A percentile compares a stretch with the other conserved stretches of the same genome.
Conservation (phyloP, 1,284 basidiomycete species). For the Papiliotrema laurentii region DNA sequence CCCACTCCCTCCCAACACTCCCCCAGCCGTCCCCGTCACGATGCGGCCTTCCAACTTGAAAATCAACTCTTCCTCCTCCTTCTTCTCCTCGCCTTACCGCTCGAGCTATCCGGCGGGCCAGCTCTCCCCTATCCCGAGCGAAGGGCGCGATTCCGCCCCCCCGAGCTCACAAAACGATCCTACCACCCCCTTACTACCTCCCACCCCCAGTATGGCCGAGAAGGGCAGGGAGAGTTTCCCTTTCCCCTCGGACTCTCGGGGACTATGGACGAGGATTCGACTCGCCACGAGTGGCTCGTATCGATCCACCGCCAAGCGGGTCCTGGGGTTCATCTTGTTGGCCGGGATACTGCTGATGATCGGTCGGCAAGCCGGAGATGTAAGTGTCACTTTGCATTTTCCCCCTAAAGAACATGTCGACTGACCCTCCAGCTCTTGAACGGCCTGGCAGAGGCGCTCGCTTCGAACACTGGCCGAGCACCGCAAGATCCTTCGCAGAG, state of each 20-base stretch:
- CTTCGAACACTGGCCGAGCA: too few relatives aligned
- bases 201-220: neutral
- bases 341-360: neutral
- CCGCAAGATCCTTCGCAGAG: too few relatives aligned
- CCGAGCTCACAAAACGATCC: neutral
- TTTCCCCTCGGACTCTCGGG: too few relatives aligned
- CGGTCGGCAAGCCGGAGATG: neutral
- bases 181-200: constrained; percentile 1
- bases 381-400: too few relatives aligned
- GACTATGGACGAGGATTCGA: too few relatives aligned
- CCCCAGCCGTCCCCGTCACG: too few relatives aligned
- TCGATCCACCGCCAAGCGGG: neutral
- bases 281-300: too few relatives aligned
- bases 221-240: constrained; percentile 7
- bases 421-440: too few relatives aligned
- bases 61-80: neutral
- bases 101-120: neutral
- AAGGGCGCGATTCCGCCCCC: neutral
- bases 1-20: too few relatives aligned
- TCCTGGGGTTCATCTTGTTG: neutral
- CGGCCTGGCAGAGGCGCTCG: too few relatives aligned
- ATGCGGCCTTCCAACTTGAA: neutral
- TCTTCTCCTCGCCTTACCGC: constrained; percentile 7
- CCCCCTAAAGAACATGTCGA: too few relatives aligned
- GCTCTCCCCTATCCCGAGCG: constrained; percentile 1